Conservation (phyloP, 352 stramenopile genomes). For the Thalassiosira tumida region DNA sequence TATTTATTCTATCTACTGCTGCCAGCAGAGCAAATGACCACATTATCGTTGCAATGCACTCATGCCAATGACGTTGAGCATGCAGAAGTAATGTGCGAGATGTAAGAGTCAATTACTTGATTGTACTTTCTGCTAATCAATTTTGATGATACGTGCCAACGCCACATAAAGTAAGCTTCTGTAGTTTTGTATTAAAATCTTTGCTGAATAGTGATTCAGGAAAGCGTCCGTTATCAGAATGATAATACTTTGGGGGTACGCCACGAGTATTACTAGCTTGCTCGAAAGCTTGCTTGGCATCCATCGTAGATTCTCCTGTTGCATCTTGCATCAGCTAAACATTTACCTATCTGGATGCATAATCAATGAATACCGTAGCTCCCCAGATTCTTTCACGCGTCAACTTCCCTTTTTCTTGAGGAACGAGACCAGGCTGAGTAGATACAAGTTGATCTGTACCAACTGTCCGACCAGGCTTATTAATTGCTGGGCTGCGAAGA, state of each 20-base stretch:
- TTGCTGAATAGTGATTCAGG: conserved; percentile 62
- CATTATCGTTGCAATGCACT: not conserved
- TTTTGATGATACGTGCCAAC: conserved; percentile 87
- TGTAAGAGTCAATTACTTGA: conserved; percentile 49
- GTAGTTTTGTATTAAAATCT: conserved; percentile 29
- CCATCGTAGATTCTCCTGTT: conserved; percentile 52
- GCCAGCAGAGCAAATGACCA: conserved; percentile 3
- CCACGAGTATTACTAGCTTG: conserved; percentile 2
- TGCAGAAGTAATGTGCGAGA: conserved; percentile 49
- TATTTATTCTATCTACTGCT: conserved; percentile 1
- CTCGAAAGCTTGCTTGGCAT: conserved; percentile 76
- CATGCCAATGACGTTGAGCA: conserved; percentile 3
- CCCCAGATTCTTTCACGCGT: conserved; percentile 21
- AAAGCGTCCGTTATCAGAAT: conserved; percentile 82
- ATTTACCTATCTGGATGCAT: conserved; percentile 43
- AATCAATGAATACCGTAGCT: conserved; percentile 79
- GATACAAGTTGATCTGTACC: conserved; percentile 59
- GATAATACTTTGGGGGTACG: conserved; percentile 72
- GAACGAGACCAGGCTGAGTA: conserved; percentile 46
- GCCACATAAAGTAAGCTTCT: conserved; percentile 80
- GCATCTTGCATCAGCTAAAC: conserved; percentile 56
- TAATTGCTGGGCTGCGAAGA: not conserved
- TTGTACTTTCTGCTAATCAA: conserved; percentile 56
- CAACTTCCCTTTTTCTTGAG: conserved; percentile 7
- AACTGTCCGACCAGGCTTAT: not conserved